Base-by-base conservation (phyloP, 805 yeast genomes). In the Pichia californica region DNA sequence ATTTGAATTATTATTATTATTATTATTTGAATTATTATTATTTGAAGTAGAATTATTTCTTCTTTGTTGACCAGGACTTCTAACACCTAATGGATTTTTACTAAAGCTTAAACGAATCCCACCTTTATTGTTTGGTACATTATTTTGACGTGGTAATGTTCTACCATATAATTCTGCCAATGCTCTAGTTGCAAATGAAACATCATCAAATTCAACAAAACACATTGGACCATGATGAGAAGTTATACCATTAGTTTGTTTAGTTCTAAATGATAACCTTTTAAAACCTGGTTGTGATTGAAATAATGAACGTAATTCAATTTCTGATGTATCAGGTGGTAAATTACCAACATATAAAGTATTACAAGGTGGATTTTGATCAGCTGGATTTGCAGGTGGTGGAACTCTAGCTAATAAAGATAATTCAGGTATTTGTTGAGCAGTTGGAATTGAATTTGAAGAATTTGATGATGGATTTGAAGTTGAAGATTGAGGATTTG, bases 341-440 rank as follows among this genome's bases (percentile, higher is more conserved):
- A 93, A 72, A 62, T 93, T 93, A 16, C 99, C 99, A 38, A 93
- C 99, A 57, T 93, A 93, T 44, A 93, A 69, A 0, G 99, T 93
- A 62, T 93, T 93, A 67, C 99, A 93, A 7, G 99, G 99, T 4
- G 99, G 98, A 59, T 93, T 93, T 66, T 93, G 99, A 64, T 93
- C 99, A 2, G 99, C 98, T 7, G 99, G 99, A 57, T 91, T 91
- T 1, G 96, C 96, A 7, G 94, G 95, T 5, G 91, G 88, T 13
- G 93, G 94, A 26, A 85, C 88, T 51, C 88, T 67, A 0, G 91
- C 88, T 38, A 85, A 64, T 36, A 84, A 66, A 0, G 88, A 81
- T 49, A 84, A 68, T 58, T 84, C 93, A 0, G 81, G 81, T 13
- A 55, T 43, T 49, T 61, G 21, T 16, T 16, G 36, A n/a, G n/a